Evolutionary conservation across 179 eudicot species (phyloP), one percentile per base, ranked within the genome.

Genomic region (Corrigiola litoralis): DNA sequence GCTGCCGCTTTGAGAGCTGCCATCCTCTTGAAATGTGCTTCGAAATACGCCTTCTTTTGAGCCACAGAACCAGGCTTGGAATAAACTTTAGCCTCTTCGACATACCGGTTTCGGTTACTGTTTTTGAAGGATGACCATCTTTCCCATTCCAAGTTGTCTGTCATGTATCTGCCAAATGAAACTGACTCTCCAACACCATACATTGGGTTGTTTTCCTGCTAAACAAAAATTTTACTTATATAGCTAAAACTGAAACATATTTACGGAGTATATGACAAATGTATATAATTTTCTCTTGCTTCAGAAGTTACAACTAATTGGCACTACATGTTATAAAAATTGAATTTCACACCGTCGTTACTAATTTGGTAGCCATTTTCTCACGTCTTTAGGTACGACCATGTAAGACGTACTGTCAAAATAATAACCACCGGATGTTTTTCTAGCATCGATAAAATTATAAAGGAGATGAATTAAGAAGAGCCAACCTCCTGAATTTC

Each of bases 101-200:
- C 75, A 12, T 78, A 58, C 5, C 73, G 70, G 59, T 78, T 78
- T 23, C 72, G 62, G 61, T 46, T 67, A 44, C 33, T 72, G 45
- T 16, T 69, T 58, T 40, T 64, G 57, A 78, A 78, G 6, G 79
- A 49, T 9, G 82, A 70, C 82, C 82, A 78, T 75, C 65, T 74
- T 46, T 78, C 82, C 82, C 82, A 78, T 34, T 71, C 65, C 54
- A 78, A 63, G 10, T 76, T 58, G 8, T 78, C 82, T 13, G 67
- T 44, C 53, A 63, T 66, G 37, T 60, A 78, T 72, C 82, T 74
- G 2, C 82, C 82, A 67, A 78, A 75, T 40, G 82, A 78, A 3
- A 78, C 68, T 11, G 82, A 78, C 16, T 83, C 90, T 21, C 78
- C 84, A 17, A 79, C 74, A 34, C 67, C 85, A 73, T 70, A 81